Evolutionary conservation across 257 asterid species (phyloP).

Genomic region (Anisodus acutangulus): DNA sequence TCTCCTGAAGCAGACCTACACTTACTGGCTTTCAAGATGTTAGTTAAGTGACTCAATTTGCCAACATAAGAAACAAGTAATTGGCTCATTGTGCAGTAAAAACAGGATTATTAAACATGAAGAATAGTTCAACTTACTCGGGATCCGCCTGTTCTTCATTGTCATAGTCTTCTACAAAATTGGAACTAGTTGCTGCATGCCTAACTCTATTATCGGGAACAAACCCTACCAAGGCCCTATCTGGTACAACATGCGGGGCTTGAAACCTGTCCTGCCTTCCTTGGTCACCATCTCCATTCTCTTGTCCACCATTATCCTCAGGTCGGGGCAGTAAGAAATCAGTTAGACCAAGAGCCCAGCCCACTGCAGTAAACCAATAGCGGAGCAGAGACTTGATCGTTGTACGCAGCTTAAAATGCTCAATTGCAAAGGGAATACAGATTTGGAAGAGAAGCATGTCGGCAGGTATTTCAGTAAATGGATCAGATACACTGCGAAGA

Average conservation of each 20-base stretch:
- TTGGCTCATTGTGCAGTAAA: not conserved
- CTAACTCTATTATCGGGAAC: slow-evolving; percentile 66
- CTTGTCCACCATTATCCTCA: slow-evolving; percentile 78
- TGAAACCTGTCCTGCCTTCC: slow-evolving; percentile 76
- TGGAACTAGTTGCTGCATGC: slow-evolving; percentile 50
- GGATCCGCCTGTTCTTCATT: slow-evolving; percentile 68
- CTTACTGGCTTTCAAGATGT: not conserved
- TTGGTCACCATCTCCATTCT: slow-evolving; percentile 69
- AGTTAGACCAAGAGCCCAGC: slow-evolving; percentile 92
- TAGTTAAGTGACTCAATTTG: slow-evolving; percentile 15
- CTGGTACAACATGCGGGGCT: slow-evolving; percentile 63
- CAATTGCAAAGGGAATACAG: slow-evolving; percentile 97
- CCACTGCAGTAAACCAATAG: slow-evolving; percentile 96
- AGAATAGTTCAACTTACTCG: slow-evolving; percentile 63
- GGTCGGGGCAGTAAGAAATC: slow-evolving; percentile 89
- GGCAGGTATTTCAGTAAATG: slow-evolving; percentile 97
- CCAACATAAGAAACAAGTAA: slow-evolving; percentile 12
- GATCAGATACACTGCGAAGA: slow-evolving; percentile 83
- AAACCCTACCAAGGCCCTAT: slow-evolving; percentile 48
- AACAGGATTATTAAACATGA: not conserved
- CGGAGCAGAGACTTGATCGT: slow-evolving; percentile 89
- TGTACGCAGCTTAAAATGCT: slow-evolving; percentile 90
- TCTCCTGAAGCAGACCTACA: not conserved
- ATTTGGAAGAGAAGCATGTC: slow-evolving; percentile 99
- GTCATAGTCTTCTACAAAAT: slow-evolving; percentile 58